Evolutionary conservation across 139 green algal species (phyloP).

Genomic region (Eudorina sp.): DNA sequence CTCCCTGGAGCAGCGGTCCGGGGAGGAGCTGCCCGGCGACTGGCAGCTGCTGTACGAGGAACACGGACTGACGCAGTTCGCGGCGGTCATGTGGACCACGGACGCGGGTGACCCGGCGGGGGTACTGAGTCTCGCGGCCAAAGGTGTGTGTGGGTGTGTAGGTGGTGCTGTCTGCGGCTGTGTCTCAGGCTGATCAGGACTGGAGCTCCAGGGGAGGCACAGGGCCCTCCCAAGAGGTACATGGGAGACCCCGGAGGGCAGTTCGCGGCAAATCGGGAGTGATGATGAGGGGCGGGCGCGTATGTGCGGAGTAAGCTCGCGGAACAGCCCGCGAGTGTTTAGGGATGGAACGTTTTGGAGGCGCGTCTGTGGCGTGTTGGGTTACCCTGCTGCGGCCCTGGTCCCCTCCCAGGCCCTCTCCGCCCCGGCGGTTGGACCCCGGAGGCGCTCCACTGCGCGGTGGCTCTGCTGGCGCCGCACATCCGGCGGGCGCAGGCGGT

Average conservation of each 20-base stretch:
- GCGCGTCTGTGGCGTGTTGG: too few species aligned
- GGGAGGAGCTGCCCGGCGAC: constrained; percentile 1
- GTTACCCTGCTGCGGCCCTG: not conserved
- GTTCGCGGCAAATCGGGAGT: too few species aligned
- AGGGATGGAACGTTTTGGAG: too few species aligned
- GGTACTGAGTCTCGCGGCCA: not conserved
- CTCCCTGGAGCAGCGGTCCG: too few species aligned
- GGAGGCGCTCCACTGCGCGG: constrained; percentile 1
- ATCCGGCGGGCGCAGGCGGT: constrained; percentile 1
- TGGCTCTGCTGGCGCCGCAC: not conserved
- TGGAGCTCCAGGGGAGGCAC: too few species aligned
- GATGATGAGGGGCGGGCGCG: too few species aligned
- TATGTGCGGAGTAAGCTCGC: too few species aligned
- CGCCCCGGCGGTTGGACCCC: constrained; percentile 7
- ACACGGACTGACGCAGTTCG: constrained; percentile 7
- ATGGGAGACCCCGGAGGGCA: too few species aligned
- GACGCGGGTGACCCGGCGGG: not conserved
- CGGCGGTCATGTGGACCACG: not conserved
- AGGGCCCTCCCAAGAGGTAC: not conserved
- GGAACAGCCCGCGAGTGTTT: too few species aligned
- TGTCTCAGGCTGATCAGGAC: too few species aligned
- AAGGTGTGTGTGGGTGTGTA: not conserved
- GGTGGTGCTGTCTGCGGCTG: too few species aligned
- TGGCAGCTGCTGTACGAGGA: constrained; percentile 9
- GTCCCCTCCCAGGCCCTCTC: not conserved